Conservation (phyloP, 2,329 filamentous ascomycete genomes). For the Colletotrichum eleusines region DNA sequence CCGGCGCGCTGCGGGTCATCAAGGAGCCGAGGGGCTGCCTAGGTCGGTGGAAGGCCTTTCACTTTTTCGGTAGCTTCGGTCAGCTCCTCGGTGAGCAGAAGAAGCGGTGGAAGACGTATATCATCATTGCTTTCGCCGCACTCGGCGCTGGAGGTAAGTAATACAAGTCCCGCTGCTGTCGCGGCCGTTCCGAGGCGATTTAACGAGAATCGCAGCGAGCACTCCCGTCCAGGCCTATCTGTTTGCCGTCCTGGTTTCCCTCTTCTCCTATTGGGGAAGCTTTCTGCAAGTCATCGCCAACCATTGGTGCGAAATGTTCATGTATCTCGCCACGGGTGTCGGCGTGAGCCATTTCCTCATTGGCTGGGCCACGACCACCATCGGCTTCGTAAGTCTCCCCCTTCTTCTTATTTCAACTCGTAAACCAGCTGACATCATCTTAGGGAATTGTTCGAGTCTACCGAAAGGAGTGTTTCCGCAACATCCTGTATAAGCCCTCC, state of each 20-base stretch:
- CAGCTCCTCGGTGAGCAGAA: constrained; percentile 37
- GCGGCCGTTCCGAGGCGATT: background rate
- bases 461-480: constrained; percentile 50
- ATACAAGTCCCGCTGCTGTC: no score
- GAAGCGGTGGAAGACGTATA: constrained; percentile 39
- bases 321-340: constrained; percentile 43
- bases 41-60: constrained; percentile 20
- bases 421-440: background rate
- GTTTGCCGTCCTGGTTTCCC: constrained; percentile 37
- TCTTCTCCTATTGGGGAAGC: constrained; percentile 39
- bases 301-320: constrained; percentile 48
- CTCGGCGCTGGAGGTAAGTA: constrained; percentile 38
- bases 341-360: constrained; percentile 45
- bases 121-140: constrained; percentile 31
- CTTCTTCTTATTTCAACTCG: fast-evolving
- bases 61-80: constrained; percentile 36
- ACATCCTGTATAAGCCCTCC: constrained; percentile 47
- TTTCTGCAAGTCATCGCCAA: constrained; percentile 51
- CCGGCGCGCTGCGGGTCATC: constrained; percentile 7
- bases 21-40: constrained; percentile 24
- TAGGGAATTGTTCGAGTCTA: constrained; percentile 39
- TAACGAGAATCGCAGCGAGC: constrained; percentile 9
- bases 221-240: constrained; percentile 40
- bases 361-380: constrained; percentile 48
- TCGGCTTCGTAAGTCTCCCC: constrained; percentile 48